Conservation (phyloP, 495 filamentous ascomycete species). For the Rusavskia elegans region DNA sequence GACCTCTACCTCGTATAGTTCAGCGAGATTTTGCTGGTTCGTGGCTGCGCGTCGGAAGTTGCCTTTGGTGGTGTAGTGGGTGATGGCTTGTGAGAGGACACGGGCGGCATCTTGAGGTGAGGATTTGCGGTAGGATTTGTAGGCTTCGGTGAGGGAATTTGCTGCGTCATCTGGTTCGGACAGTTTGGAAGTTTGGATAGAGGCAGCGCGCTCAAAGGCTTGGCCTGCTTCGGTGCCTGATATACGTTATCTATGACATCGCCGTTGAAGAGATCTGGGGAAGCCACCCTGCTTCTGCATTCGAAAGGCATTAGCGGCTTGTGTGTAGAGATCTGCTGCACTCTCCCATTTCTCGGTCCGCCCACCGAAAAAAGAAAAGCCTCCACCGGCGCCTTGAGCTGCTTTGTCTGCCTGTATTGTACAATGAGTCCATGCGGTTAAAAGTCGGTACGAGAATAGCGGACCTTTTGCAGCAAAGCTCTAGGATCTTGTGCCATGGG, state of each 20-base stretch:
- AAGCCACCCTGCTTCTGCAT: slow-evolving; percentile 48
- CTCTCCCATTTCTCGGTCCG: slow-evolving; percentile 69
- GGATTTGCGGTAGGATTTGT: slow-evolving; percentile 72
- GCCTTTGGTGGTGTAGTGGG: slow-evolving; percentile 65
- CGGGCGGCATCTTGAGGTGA: slow-evolving; percentile 64
- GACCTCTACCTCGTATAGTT: slow-evolving; percentile 66
- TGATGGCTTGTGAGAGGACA: slow-evolving; percentile 56
- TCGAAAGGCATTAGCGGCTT: slow-evolving; percentile 70
- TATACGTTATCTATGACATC: not conserved
- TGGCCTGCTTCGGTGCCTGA: slow-evolving; percentile 66
- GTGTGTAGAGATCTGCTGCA: slow-evolving; percentile 64
- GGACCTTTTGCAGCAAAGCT: slow-evolving; percentile 40
- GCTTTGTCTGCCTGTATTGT: slow-evolving; percentile 60
- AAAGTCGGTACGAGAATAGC: not conserved
- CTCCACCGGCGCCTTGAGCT: slow-evolving; percentile 47
- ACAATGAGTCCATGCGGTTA: not conserved
- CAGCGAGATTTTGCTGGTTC: slow-evolving; percentile 70
- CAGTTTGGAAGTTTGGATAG: slow-evolving; percentile 56
- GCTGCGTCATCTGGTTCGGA: slow-evolving; percentile 83
- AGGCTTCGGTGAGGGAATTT: slow-evolving; percentile 61
- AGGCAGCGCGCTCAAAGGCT: slow-evolving; percentile 64
- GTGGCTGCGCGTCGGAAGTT: slow-evolving; percentile 80
- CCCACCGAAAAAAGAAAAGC: slow-evolving; percentile 64
- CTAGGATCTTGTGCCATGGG: slow-evolving; percentile 36
- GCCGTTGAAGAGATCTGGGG: not conserved